phyloP scores from a whole-genome alignment of 2,329 filamentous ascomycete genomes.

The Xylariomycetidae sp. region DNA sequence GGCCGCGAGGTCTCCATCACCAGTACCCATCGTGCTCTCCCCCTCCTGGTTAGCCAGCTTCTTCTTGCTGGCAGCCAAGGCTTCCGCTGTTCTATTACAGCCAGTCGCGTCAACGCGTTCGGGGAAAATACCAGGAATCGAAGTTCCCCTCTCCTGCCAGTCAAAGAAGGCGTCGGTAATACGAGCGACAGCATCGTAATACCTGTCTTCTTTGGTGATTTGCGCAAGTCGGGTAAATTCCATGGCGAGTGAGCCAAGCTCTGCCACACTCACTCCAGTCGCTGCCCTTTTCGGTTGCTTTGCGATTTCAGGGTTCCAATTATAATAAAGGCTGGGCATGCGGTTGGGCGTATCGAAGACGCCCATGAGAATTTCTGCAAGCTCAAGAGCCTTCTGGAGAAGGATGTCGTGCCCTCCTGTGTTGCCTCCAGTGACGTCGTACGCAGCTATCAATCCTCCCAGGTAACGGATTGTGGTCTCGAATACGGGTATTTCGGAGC shows the following conservation, averaged over 20 bases:
- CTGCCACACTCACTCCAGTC: conserved; percentile 54
- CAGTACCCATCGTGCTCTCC: not conserved
- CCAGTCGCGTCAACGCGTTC: conserved; percentile 73
- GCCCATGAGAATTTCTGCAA: conserved; percentile 67
- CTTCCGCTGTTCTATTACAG: conserved; percentile 57
- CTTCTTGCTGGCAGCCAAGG: conserved; percentile 9
- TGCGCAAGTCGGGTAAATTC: conserved; percentile 89
- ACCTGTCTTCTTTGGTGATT: conserved; percentile 73
- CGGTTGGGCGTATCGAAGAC: conserved; percentile 85
- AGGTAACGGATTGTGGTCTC: conserved; percentile 91
- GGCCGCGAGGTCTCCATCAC: not conserved
- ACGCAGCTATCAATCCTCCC: conserved; percentile 79
- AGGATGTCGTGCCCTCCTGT: conserved; percentile 56
- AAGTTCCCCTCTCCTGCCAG: conserved; percentile 64
- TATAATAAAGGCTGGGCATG: conserved; percentile 80
- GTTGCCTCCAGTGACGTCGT: conserved; percentile 70
- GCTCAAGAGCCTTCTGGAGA: conserved; percentile 65
- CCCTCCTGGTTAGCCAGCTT: not conserved
- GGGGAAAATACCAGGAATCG: conserved; percentile 76
- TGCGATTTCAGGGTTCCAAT: conserved; percentile 64
- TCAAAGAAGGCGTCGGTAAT: conserved; percentile 77
- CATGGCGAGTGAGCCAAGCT: conserved; percentile 74
- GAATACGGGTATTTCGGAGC: conserved; percentile 77
- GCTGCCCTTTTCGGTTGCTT: conserved; percentile 61
- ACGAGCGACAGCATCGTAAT: conserved; percentile 84